Evolutionary conservation across 192 early-diverging fungal species (phyloP), one percentile per base, ranked within the genome.

Genomic region (Podila minutissima): DNA sequence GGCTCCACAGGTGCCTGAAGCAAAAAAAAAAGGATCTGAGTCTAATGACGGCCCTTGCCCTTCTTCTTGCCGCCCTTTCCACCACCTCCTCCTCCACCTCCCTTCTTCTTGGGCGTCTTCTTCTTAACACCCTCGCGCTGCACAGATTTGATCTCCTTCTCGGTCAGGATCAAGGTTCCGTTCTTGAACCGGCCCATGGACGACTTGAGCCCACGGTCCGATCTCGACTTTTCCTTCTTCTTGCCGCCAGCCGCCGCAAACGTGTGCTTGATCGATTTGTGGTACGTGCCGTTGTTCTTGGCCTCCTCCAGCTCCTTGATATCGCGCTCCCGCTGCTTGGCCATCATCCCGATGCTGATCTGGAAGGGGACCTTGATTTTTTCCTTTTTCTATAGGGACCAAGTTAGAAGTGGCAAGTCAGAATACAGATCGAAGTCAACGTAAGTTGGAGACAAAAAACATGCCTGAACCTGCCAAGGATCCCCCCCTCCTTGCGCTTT

Each of bases 131-230:
- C 76, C 33, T 79, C 76, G 19, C 76, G 64, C 29, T 79, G 76
- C 3, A 79, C 76, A 53, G 76, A 67, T 24, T 72, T 72, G 70
- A 79, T 79, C 55, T 79, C 76, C 51, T 64, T 67, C 55, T 79
- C 70, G 1, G 66, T 59, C 37, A 79, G 24, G 0, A 60, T 62
- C 59, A 79, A 53, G 22, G 53, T 72, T 38, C 76, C 76, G 55
- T 72, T 72, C 76, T 79, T 79, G 66, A 79, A 79, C 46, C 76
- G 76, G 35, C 76, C 76, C 76, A 79, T 79, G 0, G 76, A 79
- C 5, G 70, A 59, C 76, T 79, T 79, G n/a, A 79, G 55, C 46
- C 76, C 76, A 37, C 76, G 69, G 29, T 79, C 76, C n/a, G 69
- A 72, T 4, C 76, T 26, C 29, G 70, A 57, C 24, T 53, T 72